Evolutionary conservation across 2,329 filamentous ascomycete genomes (phyloP).

Genomic region (Penicillium sp.): DNA sequence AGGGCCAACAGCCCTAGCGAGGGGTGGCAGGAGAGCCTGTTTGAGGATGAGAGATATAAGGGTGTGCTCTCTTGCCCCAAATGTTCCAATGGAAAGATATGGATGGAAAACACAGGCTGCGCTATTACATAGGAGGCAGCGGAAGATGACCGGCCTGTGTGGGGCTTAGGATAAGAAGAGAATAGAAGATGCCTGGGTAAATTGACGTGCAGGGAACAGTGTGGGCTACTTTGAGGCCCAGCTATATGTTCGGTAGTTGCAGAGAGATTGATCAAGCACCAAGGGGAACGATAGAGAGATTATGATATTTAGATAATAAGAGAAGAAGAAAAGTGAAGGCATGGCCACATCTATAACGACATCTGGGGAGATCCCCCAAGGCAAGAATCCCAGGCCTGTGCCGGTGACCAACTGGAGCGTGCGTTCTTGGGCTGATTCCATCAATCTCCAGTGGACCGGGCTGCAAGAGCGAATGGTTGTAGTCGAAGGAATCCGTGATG

Average conservation of each 20-base stretch:
- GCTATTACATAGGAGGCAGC: conserved; percentile 15
- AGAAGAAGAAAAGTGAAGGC: not conserved
- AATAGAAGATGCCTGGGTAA: not conserved
- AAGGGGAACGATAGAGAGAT: not conserved
- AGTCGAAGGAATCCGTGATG: not conserved
- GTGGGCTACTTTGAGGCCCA: conserved; percentile 1
- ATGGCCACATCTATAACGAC: conserved; percentile 7
- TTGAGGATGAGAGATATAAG: conserved; percentile 6
- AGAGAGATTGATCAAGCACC: not conserved
- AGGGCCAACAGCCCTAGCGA: conserved; percentile 73
- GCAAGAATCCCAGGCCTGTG: conserved; percentile 4
- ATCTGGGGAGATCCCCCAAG: not conserved
- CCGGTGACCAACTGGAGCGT: conserved; percentile 20
- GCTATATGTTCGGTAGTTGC: not conserved
- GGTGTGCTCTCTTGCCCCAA: not conserved
- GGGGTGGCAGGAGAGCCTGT: conserved; percentile 22
- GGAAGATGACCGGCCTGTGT: not conserved
- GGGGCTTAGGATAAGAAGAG: not conserved
- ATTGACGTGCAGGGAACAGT: not conserved
- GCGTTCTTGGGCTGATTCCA: conserved; percentile 19
- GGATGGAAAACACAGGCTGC: not conserved
- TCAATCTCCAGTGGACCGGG: conserved; percentile 13
- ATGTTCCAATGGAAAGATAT: conserved; percentile 4
- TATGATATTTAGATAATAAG: not conserved
- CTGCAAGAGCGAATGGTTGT: conserved; percentile 6